Evolutionary conservation across 2,329 filamentous ascomycete genomes (phyloP).

Genomic region (Sporothrix euskadiensis): DNA sequence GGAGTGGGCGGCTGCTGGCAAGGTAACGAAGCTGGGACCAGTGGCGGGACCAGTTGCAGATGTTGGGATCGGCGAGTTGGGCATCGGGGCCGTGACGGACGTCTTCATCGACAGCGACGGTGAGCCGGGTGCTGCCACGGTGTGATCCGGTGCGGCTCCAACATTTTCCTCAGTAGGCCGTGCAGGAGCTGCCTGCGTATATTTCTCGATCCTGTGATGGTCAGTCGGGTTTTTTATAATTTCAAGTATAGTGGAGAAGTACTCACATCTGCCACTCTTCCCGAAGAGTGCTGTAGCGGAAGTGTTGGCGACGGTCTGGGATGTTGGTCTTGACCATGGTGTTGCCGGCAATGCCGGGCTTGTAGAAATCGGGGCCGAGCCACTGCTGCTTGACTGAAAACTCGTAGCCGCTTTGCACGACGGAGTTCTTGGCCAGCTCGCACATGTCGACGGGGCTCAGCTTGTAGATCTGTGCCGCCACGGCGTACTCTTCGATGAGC

Average conservation of each 20-base stretch:
- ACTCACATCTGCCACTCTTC: slow-evolving; percentile 84
- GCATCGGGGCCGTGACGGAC: neutral
- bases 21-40: slow-evolving; percentile 22
- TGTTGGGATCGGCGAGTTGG: slow-evolving; percentile 12
- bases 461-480: slow-evolving; percentile 98
- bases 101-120: slow-evolving; percentile 35
- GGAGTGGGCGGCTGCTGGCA: slow-evolving; percentile 20
- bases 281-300: slow-evolving; percentile 79
- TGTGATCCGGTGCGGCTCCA: neutral
- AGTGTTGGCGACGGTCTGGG: slow-evolving; percentile 87
- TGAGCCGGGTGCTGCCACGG: slow-evolving; percentile 29
- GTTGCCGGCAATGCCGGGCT: slow-evolving; percentile 81
- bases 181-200: slow-evolving; percentile 38
- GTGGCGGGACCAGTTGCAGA: slow-evolving; percentile 8
- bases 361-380: slow-evolving; percentile 76
- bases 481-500: slow-evolving; percentile 95
- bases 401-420: slow-evolving; percentile 93
- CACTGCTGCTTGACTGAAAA: slow-evolving; percentile 85
- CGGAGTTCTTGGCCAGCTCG: slow-evolving; percentile 93
- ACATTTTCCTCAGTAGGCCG: neutral
- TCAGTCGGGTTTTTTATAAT: neutral
- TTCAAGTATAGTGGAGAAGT: neutral
- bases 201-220: slow-evolving; percentile 45
- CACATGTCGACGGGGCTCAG: slow-evolving; percentile 97
- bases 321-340: slow-evolving; percentile 96